Evolutionary conservation across 139 green algal species (phyloP).

Genomic region (Coelastrella sp.): DNA sequence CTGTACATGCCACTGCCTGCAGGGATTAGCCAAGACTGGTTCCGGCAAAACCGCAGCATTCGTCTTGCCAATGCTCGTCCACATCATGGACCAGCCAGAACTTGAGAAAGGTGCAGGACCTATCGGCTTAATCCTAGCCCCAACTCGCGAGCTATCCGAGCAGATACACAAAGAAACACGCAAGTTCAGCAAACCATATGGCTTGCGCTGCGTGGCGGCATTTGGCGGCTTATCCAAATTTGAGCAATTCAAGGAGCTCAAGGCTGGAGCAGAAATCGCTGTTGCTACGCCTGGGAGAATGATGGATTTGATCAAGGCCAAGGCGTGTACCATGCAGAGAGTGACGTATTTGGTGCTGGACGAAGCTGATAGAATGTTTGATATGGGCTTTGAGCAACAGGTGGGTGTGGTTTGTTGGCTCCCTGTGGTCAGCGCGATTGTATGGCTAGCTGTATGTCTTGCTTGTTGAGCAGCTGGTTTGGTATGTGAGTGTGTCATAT

Average conservation of each 20-base stretch:
- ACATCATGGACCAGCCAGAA: conserved; percentile 95
- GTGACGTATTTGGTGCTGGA: conserved; percentile 99
- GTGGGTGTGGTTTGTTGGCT: conserved; percentile 42
- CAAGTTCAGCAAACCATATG: conserved; percentile 74
- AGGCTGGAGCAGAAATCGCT: conserved; percentile 87
- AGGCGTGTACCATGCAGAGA: conserved; percentile 92
- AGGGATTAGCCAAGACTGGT: conserved; percentile 94
- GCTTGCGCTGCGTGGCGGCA: conserved; percentile 79
- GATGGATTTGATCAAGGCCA: conserved; percentile 97
- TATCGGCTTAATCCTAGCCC: conserved; percentile 97
- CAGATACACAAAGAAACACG: conserved; percentile 81
- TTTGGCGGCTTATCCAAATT: conserved; percentile 96
- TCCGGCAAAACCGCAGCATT: conserved; percentile 99
- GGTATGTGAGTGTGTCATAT: no score
- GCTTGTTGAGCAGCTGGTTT: no score
- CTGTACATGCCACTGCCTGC: conserved; percentile 24
- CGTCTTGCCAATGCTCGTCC: conserved; percentile 96
- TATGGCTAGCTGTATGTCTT: no score
- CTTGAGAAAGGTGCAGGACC: conserved; percentile 81
- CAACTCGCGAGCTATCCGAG: conserved; percentile 94
- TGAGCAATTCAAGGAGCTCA: conserved; percentile 95
- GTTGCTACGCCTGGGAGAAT: conserved; percentile 97
- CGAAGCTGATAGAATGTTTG: conserved; percentile 99
- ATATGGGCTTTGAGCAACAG: conserved; percentile 91
- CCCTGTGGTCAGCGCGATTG: no score